These are phyloP conservation scores for Trichoderma koningiopsis DNA, from an alignment of 2,329 filamentous ascomycete genomes.

Conservation along the genomic window DNA sequence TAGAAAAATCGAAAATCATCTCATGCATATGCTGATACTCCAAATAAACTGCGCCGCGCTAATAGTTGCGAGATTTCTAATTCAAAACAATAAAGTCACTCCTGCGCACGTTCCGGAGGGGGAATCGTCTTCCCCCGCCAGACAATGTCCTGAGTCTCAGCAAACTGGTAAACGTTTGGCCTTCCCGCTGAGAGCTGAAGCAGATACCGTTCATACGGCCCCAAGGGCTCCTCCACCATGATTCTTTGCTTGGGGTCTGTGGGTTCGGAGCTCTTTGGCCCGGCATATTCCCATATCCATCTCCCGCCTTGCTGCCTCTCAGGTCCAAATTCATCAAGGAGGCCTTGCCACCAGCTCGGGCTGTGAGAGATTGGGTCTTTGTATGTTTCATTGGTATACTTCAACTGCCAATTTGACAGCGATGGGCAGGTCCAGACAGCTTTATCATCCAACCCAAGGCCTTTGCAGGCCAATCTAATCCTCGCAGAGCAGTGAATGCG, in stretches of 20 bases:
- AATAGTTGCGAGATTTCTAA: background rate
- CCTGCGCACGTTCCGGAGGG: background rate
- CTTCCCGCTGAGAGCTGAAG: conserved; percentile 48
- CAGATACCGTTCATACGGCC: conserved; percentile 55
- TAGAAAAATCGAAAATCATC: background rate
- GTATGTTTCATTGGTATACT: conserved; percentile 38
- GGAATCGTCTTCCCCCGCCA: conserved; percentile 23
- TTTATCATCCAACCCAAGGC: conserved; percentile 53
- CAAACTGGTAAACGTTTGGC: conserved; percentile 48
- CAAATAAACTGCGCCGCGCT: background rate
- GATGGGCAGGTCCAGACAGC: conserved; percentile 51
- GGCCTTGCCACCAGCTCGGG: conserved; percentile 37
- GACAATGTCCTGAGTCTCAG: conserved; percentile 31
- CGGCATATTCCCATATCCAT: conserved; percentile 59
- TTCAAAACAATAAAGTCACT: background rate
- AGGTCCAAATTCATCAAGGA: conserved; percentile 31
- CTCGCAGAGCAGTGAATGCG: conserved; percentile 57
- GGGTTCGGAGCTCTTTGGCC: conserved; percentile 46
- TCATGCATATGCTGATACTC: background rate
- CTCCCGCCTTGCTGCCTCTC: conserved; percentile 36
- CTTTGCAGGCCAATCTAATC: conserved; percentile 53
- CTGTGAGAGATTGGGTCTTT: conserved; percentile 41
- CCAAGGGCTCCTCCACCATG: conserved; percentile 57
- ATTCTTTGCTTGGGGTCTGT: conserved; percentile 42
- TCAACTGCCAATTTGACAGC: conserved; percentile 49